Evolutionary conservation across 192 early-diverging fungal genomes (phyloP), one percentile per base, ranked within the genome.

Genomic region (Funneliformis mosseae): DNA sequence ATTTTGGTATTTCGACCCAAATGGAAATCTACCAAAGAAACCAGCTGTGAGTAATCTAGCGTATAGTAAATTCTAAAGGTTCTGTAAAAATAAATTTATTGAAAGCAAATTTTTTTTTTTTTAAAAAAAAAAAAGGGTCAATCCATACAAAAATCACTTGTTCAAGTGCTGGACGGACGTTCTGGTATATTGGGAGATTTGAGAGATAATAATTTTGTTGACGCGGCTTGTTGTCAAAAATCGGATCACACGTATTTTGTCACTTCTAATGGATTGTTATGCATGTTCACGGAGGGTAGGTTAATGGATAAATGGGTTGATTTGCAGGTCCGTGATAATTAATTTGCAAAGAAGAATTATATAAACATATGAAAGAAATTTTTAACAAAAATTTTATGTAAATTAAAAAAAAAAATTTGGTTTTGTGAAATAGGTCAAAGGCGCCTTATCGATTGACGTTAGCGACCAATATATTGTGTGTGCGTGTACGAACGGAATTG

Each of bases 271-370:
- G 94, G 94, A 18, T 85, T 88, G 9, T 82, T 95, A 25, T 88
- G 92, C 50, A 78, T 91, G 41, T 93, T 95, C 60, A 88, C 89
- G 41, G 89, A 92, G 55, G 85, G 82, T 1, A 82, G 91, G 48
- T 82, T 87, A 12, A 84, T 95, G 83, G 92, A 94, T 74, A 95
- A 93, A 82, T 95, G 94, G 94, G 88, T 95, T n/a, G 88, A 95
- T 81, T 83, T 95, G 46, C 91, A 93, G 85, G 92, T 93, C 63
- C 73, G 80, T 80, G n/a, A 55, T n/a, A 27, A 55, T 67, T 33
- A 28, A 14, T n/a, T 25, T 74, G 16, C 4, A 27, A 46, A 8
- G 4, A 74, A 25, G 25, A n/a, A 23, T 23, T 23, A 23, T 63
- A 63, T 27, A 74, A 14, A 27, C 21, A 23, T 38, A 3, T 18